Evolutionary conservation across 768 basidiomycete species (phyloP), one percentile per base, ranked within the genome.

Genomic region (Tephrocybe sp.): DNA sequence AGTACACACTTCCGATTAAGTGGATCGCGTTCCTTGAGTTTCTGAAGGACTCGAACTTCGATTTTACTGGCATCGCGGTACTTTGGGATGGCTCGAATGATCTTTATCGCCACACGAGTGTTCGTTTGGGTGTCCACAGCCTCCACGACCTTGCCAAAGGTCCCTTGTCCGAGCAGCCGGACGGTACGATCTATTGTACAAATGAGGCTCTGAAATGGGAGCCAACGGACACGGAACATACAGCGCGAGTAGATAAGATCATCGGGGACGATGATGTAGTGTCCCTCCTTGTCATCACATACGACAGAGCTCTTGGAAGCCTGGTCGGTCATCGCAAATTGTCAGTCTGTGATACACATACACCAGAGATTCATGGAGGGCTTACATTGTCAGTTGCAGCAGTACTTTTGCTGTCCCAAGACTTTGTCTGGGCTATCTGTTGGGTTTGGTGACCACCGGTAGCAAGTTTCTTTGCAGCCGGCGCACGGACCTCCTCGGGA

Each of bases 31-130:
- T 89, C 85, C 64, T 89, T 91, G 58, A 98, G 84, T 63, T 87
- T 87, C 68, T 94, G 85, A 38, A 99, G 79, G 16, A 99, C 97
- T 44, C 94, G 84, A 60, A 98, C 87, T 71, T 99, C 97, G 52
- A 98, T 98, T 75, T 92, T 96, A 68, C 92, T 94, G 11, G 97
- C 97, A 69, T 99, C 97, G 38, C 97, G 89, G 64, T 98, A 99
- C 72, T 98, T 99, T 43, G 92, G 96, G 43, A 99, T 96, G 43
- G 94, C 93, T 41, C 97, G 86, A 60, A 99, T 99, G 52, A 99
- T 95, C 78, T 99, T 99, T 74, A 99, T 93, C 43, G 97, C 97
- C 26, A 98, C 95, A 61, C 83, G 75, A 58, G 74, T 77, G 52
- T 87, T 81, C 22, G 81, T 87, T 56, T 84, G 78, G 34, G 81